These are phyloP conservation scores for Tuber umbilicatum DNA, from an alignment of 495 filamentous ascomycete species.

Conservation along the genomic window DNA sequence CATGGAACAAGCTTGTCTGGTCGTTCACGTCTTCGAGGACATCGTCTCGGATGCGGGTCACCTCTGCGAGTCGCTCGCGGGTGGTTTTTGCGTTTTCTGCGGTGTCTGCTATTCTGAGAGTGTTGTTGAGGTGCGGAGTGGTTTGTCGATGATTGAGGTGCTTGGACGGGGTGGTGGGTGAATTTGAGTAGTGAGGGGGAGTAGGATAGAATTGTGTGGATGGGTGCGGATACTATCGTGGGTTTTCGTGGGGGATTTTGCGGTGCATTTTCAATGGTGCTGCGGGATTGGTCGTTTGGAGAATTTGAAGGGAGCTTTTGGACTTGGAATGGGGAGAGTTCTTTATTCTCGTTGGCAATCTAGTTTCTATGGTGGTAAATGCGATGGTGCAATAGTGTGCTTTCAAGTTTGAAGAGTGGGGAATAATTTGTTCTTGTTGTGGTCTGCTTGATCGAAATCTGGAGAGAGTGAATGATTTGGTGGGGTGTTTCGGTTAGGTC, in stretches of 20 bases:
- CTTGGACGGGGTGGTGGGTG: no score
- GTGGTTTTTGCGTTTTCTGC: neutral
- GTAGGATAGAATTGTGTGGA: neutral
- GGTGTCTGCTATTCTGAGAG: neutral
- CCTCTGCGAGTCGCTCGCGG: neutral
- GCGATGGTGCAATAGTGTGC: neutral
- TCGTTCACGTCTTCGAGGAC: neutral
- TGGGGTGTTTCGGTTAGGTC: neutral
- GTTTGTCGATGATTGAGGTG: neutral
- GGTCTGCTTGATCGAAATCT: neutral
- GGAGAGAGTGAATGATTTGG: neutral
- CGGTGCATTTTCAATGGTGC: neutral
- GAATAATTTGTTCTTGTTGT: neutral
- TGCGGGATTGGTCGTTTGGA: neutral
- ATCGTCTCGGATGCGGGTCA: neutral
- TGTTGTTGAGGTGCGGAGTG: neutral
- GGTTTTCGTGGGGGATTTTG: no score
- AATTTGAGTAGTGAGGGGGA: neutral
- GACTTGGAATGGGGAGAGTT: neutral
- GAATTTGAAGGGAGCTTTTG: neutral
- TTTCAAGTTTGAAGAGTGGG: neutral
- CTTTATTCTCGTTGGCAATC: neutral
- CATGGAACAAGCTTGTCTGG: neutral
- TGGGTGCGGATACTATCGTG: neutral
- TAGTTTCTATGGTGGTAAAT: neutral